These are phyloP conservation scores for Cladobotryum protrusum DNA, from an alignment of 2,329 filamentous ascomycete species.

Conservation along the genomic window DNA sequence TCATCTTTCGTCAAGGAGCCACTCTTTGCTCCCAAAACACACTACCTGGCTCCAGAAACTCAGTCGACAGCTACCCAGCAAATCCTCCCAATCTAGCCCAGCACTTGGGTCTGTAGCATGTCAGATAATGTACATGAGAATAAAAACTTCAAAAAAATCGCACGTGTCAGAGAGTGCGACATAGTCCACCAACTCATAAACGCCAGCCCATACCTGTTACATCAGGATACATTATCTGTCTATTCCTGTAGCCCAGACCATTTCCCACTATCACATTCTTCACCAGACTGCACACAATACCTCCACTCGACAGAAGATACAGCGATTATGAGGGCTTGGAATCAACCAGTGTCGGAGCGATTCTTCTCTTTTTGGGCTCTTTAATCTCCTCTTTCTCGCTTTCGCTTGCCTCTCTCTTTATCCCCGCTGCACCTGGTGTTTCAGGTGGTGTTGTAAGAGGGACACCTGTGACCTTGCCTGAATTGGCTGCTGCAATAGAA, in stretches of 20 bases:
- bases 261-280: too few species aligned
- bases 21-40: too few species aligned
- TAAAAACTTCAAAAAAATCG: too few species aligned
- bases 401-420: slow-evolving; percentile 53
- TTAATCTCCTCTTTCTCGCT: slow-evolving; percentile 47
- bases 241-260: too few species aligned
- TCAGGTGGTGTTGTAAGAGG: slow-evolving; percentile 86
- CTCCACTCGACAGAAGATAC: background rate
- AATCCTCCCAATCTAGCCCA: too few species aligned
- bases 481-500: slow-evolving; percentile 67
- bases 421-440: slow-evolving; percentile 55
- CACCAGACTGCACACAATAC: too few species aligned
- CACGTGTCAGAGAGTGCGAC: background rate
- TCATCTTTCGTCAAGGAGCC: too few species aligned
- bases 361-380: slow-evolving; percentile 61
- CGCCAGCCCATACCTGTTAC: slow-evolving; percentile 25
- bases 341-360: slow-evolving; percentile 59
- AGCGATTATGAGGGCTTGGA: slow-evolving; percentile 17
- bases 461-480: slow-evolving; percentile 54
- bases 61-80: too few species aligned
- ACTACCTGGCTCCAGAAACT: too few species aligned
- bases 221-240: slow-evolving; percentile 12
- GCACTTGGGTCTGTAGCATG: too few species aligned
- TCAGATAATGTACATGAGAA: too few species aligned
- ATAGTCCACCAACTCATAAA: slow-evolving; percentile 18